Conservation (phyloP, 768 basidiomycete species). For the Tylopilus intermedius region DNA sequence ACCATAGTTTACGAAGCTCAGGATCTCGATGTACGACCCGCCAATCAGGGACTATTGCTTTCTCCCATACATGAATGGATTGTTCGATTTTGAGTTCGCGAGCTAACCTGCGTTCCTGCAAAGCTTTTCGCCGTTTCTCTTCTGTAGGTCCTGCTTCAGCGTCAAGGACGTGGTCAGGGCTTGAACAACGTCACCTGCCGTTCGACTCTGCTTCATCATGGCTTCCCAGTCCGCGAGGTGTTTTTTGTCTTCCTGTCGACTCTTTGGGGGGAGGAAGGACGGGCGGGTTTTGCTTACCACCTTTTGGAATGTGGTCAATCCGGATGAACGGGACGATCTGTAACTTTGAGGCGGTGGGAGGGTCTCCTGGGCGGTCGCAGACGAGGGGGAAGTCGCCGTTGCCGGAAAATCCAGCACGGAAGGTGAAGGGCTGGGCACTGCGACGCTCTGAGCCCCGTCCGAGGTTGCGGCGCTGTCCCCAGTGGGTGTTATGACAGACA, state of each 20-base stretch:
- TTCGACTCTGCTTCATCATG: slow-evolving; percentile 82
- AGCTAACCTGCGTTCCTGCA: slow-evolving; percentile 56
- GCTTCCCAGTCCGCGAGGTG: slow-evolving; percentile 82
- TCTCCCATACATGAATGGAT: slow-evolving; percentile 71
- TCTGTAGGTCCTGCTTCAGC: slow-evolving; percentile 37
- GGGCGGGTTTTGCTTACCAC: slow-evolving; percentile 84
- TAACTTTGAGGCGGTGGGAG: slow-evolving; percentile 28
- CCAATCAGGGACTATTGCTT: slow-evolving; percentile 79
- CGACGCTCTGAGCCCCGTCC: background rate
- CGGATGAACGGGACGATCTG: slow-evolving; percentile 47
- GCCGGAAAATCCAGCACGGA: slow-evolving; percentile 20
- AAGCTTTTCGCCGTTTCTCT: slow-evolving; percentile 61
- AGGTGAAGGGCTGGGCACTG: slow-evolving; percentile 2
- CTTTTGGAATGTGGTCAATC: slow-evolving; percentile 72
- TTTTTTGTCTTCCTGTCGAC: slow-evolving; percentile 68
- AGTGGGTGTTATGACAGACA: slow-evolving; percentile 14
- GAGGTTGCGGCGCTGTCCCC: background rate
- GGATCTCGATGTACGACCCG: slow-evolving; percentile 63
- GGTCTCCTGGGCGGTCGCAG: slow-evolving; percentile 19
- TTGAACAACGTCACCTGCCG: slow-evolving; percentile 47
- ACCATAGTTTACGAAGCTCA: slow-evolving; percentile 70
- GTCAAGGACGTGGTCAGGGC: background rate
- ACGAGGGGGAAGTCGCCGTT: slow-evolving; percentile 29
- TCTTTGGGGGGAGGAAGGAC: slow-evolving; percentile 78
- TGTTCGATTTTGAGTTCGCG: slow-evolving; percentile 69